Evolutionary conservation across 1,284 basidiomycete genomes (phyloP), one percentile per base, ranked within the genome.

Genomic region (Xerocomus minutiporus): DNA sequence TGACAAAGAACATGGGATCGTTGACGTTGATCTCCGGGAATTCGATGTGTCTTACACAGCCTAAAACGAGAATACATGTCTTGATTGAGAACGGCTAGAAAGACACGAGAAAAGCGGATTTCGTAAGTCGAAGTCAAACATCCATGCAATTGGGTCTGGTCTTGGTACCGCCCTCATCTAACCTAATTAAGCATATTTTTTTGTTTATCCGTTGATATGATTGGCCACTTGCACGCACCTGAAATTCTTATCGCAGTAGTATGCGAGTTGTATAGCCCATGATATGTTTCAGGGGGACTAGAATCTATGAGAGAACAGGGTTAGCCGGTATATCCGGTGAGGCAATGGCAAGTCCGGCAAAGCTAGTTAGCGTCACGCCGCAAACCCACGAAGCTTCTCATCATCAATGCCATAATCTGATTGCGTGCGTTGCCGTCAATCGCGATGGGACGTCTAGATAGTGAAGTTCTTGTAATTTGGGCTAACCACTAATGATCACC

Each of bases 61-160:
- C 64, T 34, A 55, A 53, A 56, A 47, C 40, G 46, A 56, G 57
- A 57, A 49, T 50, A 43, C 26, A 12, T 39, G 53, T 25, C 56
- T 59, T 32, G 49, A 69, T 57, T 46, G 17, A 54, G 66, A 25
- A 46, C 56, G 56, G 66, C 28, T 47, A 58, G 57, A 66, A 70
- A 64, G 59, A 70, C 69, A 70, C 66, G 69, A 61, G 56, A 68
- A 70, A 63, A 64, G 46, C 66, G 69, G 68, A 54, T 68, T 50
- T 54, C 66, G 68, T 68, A 69, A 68, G 58, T 69, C 68, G 69
- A 67, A 71, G 66, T 46, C 56, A 48, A 51, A 47, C 53, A 43
- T 58, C 54, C 57, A 62, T 28, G 63, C 53, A 61, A 55, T 66
- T 61, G 55, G 68, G 57, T 49, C 60, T 61, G 53, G 43, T 46